Evolutionary conservation across 139 green algal genomes (phyloP).

Genomic region (Chlamydomonas asymmetrica): DNA sequence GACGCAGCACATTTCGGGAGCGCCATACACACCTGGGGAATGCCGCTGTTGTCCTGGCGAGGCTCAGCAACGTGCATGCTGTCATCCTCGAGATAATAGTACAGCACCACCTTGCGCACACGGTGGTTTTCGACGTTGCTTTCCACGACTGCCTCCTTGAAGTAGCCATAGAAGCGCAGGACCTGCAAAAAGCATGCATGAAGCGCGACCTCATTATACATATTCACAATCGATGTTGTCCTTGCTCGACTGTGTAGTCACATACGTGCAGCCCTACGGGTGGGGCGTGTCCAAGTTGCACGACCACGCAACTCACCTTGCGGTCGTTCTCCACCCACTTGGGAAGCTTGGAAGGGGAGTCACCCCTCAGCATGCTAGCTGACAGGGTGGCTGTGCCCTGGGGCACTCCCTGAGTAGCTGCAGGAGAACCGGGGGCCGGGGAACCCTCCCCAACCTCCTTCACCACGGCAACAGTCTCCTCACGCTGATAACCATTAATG

Average conservation of each 20-base stretch:
- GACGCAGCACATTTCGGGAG: no score
- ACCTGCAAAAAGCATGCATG: no score
- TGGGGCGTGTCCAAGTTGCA: not conserved
- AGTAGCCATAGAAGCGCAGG: conserved; percentile 91
- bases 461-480: conserved; percentile 41
- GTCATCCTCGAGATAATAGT: conserved; percentile 91
- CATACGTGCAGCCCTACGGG: not conserved
- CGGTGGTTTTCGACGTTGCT: conserved; percentile 76
- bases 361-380: conserved; percentile 6
- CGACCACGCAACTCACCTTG: conserved; percentile 56
- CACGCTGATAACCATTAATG: conserved; percentile 70
- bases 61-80: conserved; percentile 87
- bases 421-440: no score
- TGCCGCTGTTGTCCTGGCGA: conserved; percentile 83
- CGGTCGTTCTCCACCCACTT: conserved; percentile 83
- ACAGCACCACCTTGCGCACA: conserved; percentile 79
- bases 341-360: conserved; percentile 50
- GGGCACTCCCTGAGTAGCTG: not conserved
- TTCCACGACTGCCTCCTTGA: conserved; percentile 83
- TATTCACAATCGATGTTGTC: not conserved
- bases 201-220: not conserved
- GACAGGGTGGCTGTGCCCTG: not conserved
- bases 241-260: not conserved
- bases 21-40: conserved; percentile 66
- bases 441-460: conserved; percentile 24